Evolutionary conservation across 306 rosid species (phyloP), one percentile per base, ranked within the genome.

Genomic region (Ormosia semicastrata): DNA sequence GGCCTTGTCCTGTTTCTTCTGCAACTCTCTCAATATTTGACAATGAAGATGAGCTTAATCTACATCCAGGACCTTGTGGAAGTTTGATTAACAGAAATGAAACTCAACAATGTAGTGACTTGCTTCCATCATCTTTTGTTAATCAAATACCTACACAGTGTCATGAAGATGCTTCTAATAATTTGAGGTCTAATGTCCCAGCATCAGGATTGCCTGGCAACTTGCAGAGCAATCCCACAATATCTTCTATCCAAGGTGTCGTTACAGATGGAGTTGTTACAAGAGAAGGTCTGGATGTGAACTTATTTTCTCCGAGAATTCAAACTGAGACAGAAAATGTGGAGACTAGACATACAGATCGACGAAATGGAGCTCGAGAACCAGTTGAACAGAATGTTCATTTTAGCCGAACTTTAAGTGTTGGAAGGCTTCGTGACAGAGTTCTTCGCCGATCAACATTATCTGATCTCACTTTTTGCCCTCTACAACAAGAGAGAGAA

Each of bases 341-440:
- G 52, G 91, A 89, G 82, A 83, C 87, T 50, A 90, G 98, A 83
- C 79, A 82, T 52, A 77, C 71, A 36, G 97, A 88, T 74, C 84
- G 94, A 67, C 84, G 85, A 41, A 82, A 80, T 82, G 98, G 92
- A 63, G 82, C 85, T 81, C 92, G 93, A 69, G 98, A 95, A 83
- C 99, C 99, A 49, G 90, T 86, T 68, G 98, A 95, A 5, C 89
- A 90, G 30, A 95, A 93, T 87, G 97, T 93, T 79, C 95, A 90
- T 74, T 95, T 93, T 83, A 95, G 99, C 86, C 89, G 99, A 69
- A 95, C 99, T 40, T 81, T 95, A 36, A 95, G 99, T 77, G 99
- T 95, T 79, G 99, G 99, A 81, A 93, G 99, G 85, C 99, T 95
- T 82, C 97, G 98, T n/a, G 99, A 95, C 80, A 95, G 98, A 77